Conservation (phyloP, 2,329 filamentous ascomycete genomes). For the Sclerotinia minor region DNA sequence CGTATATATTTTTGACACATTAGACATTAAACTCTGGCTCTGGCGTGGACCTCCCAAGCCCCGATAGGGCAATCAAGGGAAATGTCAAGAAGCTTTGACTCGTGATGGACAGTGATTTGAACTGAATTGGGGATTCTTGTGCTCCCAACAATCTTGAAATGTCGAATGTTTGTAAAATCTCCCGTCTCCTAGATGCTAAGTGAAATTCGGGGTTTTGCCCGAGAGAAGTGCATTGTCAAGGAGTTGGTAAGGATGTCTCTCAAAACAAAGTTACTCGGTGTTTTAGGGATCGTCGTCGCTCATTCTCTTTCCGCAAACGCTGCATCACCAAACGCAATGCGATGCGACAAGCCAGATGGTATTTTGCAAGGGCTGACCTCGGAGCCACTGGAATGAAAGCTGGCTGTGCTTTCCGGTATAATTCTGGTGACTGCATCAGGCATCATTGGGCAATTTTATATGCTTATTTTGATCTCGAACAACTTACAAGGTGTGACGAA, state of each 20-base stretch:
- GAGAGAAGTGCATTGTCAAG: constrained; percentile 4
- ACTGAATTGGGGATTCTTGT: constrained; percentile 19
- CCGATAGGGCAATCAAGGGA: constrained; percentile 15
- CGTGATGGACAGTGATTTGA: constrained; percentile 19
- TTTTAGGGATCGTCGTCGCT: constrained; percentile 16
- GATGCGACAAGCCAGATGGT: not conserved
- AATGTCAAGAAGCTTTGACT: constrained; percentile 3
- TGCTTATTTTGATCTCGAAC: constrained; percentile 2
- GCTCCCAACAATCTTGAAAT: constrained; percentile 15
- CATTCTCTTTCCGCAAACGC: constrained; percentile 14
- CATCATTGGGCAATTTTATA: constrained; percentile 23
- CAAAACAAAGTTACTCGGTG: constrained; percentile 7
- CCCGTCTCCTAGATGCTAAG: not conserved
- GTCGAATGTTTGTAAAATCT: not conserved
- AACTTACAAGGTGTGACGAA: constrained; percentile 20
- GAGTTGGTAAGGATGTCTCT: not conserved
- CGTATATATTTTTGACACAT: constrained; percentile 7
- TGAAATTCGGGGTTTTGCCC: constrained; percentile 3
- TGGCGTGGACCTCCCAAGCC: not conserved
- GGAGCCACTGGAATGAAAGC: constrained; percentile 16
- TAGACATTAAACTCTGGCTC: not conserved
- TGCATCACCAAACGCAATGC: constrained; percentile 12
- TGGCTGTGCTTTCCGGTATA: constrained; percentile 8
- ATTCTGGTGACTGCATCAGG: constrained; percentile 23
- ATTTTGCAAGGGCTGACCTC: constrained; percentile 21